Evolutionary conservation across 2,329 filamentous ascomycete species (phyloP).

Genomic region (Ascochyta rabiei): DNA sequence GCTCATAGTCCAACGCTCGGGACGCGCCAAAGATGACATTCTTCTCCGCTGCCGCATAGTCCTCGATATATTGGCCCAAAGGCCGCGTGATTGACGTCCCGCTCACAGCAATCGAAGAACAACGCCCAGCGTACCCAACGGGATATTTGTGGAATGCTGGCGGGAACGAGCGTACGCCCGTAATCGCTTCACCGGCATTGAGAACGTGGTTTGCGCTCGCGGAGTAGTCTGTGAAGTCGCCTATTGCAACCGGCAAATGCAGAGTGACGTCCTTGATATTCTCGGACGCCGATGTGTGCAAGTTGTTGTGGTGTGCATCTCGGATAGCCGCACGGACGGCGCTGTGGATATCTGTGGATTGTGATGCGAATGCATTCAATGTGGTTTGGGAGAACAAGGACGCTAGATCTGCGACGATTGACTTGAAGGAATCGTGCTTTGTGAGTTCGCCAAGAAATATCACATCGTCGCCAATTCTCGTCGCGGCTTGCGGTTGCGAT

Average conservation of each 20-base stretch:
- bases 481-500: constrained; percentile 53
- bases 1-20: constrained; percentile 55
- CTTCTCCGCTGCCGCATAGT: constrained; percentile 48
- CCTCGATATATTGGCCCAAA: constrained; percentile 35
- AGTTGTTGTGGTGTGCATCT: constrained; percentile 34
- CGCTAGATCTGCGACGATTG: constrained; percentile 23
- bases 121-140: constrained; percentile 61
- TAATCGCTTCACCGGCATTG: constrained; percentile 54
- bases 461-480: constrained; percentile 58
- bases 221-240: constrained; percentile 65
- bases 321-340: constrained; percentile 53
- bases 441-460: constrained; percentile 59
- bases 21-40: constrained; percentile 57
- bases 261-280: constrained; percentile 52
- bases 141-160: constrained; percentile 45
- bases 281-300: constrained; percentile 22
- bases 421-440: constrained; percentile 34
- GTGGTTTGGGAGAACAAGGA: constrained; percentile 40
- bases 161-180: constrained; percentile 29
- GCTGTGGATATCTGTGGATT: constrained; percentile 49
- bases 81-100: constrained; percentile 47
- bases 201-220: constrained; percentile 60
- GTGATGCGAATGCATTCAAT: constrained; percentile 59
- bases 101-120: constrained; percentile 60
- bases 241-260: constrained; percentile 62